A percentile compares a stretch with the other conserved stretches of the same genome.
These are phyloP conservation scores for Kodamaea leandrae DNA, from an alignment of 805 yeast species.

Conservation along the genomic window DNA sequence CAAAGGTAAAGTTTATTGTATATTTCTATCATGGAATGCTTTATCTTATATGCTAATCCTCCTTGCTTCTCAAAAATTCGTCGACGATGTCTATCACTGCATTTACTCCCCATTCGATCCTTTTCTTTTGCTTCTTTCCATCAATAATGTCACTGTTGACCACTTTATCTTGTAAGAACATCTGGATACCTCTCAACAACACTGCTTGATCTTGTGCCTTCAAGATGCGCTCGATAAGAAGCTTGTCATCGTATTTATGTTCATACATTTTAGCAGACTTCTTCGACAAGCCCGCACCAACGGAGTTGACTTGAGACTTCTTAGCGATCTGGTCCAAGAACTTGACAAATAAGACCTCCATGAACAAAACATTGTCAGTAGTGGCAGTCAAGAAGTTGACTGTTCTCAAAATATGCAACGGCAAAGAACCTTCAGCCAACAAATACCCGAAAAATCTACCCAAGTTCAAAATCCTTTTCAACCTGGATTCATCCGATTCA, in stretches of 20 bases:
- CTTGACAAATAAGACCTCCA: constrained; percentile 71
- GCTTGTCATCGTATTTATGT: constrained; percentile 45
- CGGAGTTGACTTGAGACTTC: constrained; percentile 50
- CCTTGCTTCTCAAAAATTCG: constrained; percentile 30
- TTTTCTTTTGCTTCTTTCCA: constrained; percentile 52
- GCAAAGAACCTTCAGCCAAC: constrained; percentile 69
- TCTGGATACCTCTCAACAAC: constrained; percentile 64
- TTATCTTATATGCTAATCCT: constrained; percentile 1
- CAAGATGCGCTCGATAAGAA: constrained; percentile 46
- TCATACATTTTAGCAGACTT: constrained; percentile 29
- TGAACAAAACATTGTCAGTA: constrained; percentile 60
- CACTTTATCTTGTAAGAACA: constrained; percentile 51
- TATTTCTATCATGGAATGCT: neutral
- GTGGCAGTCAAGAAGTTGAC: constrained; percentile 71
- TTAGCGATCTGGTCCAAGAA: constrained; percentile 64
- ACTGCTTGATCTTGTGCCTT: constrained; percentile 59
- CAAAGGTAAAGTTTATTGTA: neutral
- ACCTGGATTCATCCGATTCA: constrained; percentile 52
- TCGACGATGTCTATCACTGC: constrained; percentile 53
- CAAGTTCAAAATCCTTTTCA: constrained; percentile 62
- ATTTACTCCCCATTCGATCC: constrained; percentile 68
- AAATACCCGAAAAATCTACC: constrained; percentile 81
- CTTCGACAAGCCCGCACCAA: constrained; percentile 41
- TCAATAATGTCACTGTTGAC: constrained; percentile 45
- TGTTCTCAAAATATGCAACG: constrained; percentile 69